Base-by-base conservation (phyloP, 2,329 filamentous ascomycete species). In the Thelonectria discophora region DNA sequence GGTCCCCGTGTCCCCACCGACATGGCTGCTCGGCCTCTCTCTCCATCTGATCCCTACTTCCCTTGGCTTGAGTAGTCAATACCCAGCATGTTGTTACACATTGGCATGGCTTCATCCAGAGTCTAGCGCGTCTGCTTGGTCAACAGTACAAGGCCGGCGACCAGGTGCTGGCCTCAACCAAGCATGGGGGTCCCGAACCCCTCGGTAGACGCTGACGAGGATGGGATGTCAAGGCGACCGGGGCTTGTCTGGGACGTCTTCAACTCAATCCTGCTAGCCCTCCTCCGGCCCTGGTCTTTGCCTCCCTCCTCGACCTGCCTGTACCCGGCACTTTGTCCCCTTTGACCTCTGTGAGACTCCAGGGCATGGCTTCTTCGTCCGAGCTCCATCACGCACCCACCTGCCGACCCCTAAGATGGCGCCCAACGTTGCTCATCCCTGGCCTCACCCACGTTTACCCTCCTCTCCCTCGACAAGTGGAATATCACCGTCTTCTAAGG, bases 191-290 rank as follows among this genome's bases (percentile, higher is more conserved):
- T 68, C 68, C 71, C 63, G 66, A 72, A 72, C 70, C 70, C 72
- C 66, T 74, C 73, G 73, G 73, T 73, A 74, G 72, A 75, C 72
- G 71, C 68, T 73, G 62, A 69, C 68, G 68, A 70, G 71, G 62
- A 68, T 62, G 60, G 66, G 56, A 68, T 69, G 58, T 63, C 60
- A 64, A 66, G 55, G 55, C 59, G 66, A 63, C 69, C 67, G 67
- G 69, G 69, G 69, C 63, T 60, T 72, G 69, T 72, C 64, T 68
- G 66, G 66, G 66, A 56, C 49, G 51, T 46, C 48, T 68, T 64
- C 60, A 69, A 67, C 63, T 69, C 68, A 58, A 65, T 65, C 66
- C 60, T 62, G 66, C 66, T 67, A 64, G 66, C 59, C 60, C 59
- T 58, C 34, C 27, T 58, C 60, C 55, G 57, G 64, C 55, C 52